Evolutionary conservation across 2,329 filamentous ascomycete species (phyloP).

Genomic region (Exophiala sideris): DNA sequence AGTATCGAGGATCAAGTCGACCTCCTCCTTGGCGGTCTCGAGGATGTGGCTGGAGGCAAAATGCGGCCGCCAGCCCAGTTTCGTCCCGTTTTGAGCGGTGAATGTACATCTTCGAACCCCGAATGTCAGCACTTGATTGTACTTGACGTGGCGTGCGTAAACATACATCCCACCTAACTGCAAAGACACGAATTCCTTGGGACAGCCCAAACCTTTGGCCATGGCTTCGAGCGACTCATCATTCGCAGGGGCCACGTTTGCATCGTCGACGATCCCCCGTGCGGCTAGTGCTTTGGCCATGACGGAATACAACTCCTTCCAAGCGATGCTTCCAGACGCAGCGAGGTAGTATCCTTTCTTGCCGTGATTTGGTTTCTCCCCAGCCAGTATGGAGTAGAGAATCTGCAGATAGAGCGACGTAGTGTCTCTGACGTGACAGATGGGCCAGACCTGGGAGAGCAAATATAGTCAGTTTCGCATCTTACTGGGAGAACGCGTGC

Average conservation of each 20-base stretch:
- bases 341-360: constrained; percentile 52
- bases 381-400: constrained; percentile 43
- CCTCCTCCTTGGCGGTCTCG: constrained; percentile 45
- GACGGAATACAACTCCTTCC: constrained; percentile 50
- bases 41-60: constrained; percentile 47
- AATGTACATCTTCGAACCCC: constrained; percentile 40
- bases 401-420: constrained; percentile 46
- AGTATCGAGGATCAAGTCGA: constrained; percentile 41
- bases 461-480: neutral
- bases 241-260: constrained; percentile 37
- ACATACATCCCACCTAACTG: constrained; percentile 43
- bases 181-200: constrained; percentile 38
- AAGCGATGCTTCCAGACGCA: constrained; percentile 47
- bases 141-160: neutral
- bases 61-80: constrained; percentile 47
- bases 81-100: constrained; percentile 39
- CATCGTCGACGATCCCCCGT: constrained; percentile 38
- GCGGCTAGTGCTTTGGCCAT: constrained; percentile 44
- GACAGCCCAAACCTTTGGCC: constrained; percentile 37
- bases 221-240: constrained; percentile 39
- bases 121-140: neutral
- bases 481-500: too few relatives aligned
- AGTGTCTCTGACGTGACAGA: constrained; percentile 51
- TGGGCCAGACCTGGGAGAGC: constrained; percentile 47
- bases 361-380: constrained; percentile 38